Evolutionary conservation across 495 filamentous ascomycete species (phyloP).

Genomic region (Xylaria curta): DNA sequence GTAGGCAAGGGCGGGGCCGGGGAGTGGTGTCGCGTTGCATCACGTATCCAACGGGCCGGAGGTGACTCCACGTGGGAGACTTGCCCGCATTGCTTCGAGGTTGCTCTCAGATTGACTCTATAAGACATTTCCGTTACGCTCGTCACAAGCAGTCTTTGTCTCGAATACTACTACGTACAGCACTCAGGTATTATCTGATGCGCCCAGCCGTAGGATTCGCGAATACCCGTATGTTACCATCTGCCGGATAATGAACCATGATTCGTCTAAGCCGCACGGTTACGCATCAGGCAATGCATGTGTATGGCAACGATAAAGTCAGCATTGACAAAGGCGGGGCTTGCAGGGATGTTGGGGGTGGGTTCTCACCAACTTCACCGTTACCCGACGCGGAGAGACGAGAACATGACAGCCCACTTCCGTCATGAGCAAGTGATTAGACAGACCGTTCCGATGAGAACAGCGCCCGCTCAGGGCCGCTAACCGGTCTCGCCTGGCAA

Average conservation of each 20-base stretch:
- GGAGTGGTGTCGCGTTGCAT: conserved; percentile 6
- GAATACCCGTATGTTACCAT: not conserved
- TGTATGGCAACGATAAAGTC: conserved; percentile 26
- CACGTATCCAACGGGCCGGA: conserved; percentile 8
- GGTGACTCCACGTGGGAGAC: conserved; percentile 18
- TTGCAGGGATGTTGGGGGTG: conserved; percentile 32
- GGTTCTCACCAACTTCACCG: conserved; percentile 12
- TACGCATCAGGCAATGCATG: conserved; percentile 21
- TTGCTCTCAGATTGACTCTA: not conserved
- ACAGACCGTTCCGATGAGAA: not conserved
- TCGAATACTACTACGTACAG: not conserved
- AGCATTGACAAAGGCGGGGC: conserved; percentile 46
- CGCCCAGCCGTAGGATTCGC: not conserved
- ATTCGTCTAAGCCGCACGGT: conserved; percentile 5
- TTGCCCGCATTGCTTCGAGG: not conserved
- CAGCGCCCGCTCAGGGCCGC: not conserved
- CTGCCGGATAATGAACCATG: conserved; percentile 17
- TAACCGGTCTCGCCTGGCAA: conserved; percentile 14
- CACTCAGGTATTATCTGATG: not conserved
- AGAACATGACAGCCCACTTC: not conserved
- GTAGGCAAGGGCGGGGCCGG: conserved; percentile 1
- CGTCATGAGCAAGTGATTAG: not conserved
- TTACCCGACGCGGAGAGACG: conserved; percentile 32
- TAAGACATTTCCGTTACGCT: not conserved
- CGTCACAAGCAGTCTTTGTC: not conserved